Base-by-base conservation (phyloP, 768 basidiomycete species). In the Boletus rufocinnamomeus region DNA sequence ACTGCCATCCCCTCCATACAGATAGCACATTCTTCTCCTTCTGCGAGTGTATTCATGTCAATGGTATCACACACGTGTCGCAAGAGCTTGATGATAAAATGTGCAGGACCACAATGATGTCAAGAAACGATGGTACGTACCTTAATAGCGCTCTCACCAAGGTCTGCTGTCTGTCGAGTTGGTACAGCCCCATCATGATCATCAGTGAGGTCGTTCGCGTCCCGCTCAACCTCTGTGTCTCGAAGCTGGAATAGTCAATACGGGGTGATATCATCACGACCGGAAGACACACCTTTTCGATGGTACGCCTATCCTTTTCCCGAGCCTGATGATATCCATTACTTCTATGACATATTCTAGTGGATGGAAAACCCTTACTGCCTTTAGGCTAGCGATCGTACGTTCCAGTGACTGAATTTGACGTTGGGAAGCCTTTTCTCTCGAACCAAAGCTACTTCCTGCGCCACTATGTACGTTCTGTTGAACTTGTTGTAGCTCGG, bases 21-120 rank as follows among this genome's bases (percentile, higher is more conserved):
- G 27, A 69, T 21, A 27, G 58, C 60, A 30, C 62, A 69, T 54
- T 62, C 62, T 49, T 68, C 67, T 44, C 30, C 57, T 37, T 66
- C 62, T 28, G 49, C 67, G 41, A 68, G 53, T 21, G 65, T 58
- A 28, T 67, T 69, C 62, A 61, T 68, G 37, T 58, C 64, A 17
- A 64, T 58, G 45, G 54, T 50, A n/a, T 67, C 55, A 25, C 60
- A 64, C 37, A 62, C 17, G 25, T n/a, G 17, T 50, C 60, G 60
- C 52, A 69, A 43, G 35, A 63, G 55, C 63, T 68, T 21, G 30
- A 32, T n/a, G 30, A 43, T 25, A 51, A 25, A 47, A 50, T 21
- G 19, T 47, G 23, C 40, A 55, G 37, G 28, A 40, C 19, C 19
- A 54, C n/a, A n/a, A 3, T 17, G 19, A 44, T 13, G 16, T 41